Evolutionary conservation across 768 basidiomycete species (phyloP).

Genomic region (Roridomyces roridus): DNA sequence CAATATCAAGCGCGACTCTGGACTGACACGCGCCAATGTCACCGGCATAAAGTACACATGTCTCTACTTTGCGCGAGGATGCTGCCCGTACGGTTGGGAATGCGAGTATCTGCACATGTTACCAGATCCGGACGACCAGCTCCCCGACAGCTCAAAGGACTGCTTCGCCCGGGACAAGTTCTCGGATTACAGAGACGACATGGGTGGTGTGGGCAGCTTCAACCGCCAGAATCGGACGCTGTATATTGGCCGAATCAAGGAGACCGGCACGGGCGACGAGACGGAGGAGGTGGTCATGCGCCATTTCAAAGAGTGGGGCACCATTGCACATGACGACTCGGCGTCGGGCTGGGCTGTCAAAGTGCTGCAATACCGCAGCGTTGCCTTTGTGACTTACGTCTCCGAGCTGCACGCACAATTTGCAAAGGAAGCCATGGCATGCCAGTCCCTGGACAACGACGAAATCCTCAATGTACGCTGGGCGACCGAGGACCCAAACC

Average conservation of each 20-base stretch:
- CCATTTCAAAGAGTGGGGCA: constrained; percentile 97
- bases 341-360: constrained; percentile 61
- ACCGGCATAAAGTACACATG: constrained; percentile 93
- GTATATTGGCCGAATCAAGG: constrained; percentile 93
- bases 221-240: constrained; percentile 92
- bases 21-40: constrained; percentile 94
- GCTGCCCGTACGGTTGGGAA: constrained; percentile 98
- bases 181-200: constrained; percentile 96
- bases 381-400: constrained; percentile 96
- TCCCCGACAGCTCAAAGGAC: constrained; percentile 94
- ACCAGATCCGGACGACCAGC: constrained; percentile 67
- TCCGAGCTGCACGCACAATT: constrained; percentile 89
- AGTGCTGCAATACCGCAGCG: constrained; percentile 91
- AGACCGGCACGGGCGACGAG: constrained; percentile 86
- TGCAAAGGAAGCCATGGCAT: constrained; percentile 98
- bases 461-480: constrained; percentile 98
- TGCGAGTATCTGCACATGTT: constrained; percentile 95
- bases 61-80: constrained; percentile 94
- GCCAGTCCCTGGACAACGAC: constrained; percentile 95
- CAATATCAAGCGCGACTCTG: constrained; percentile 85
- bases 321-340: constrained; percentile 70
- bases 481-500: constrained; percentile 99
- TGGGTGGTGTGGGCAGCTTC: constrained; percentile 99
- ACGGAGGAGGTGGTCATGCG: constrained; percentile 89
- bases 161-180: constrained; percentile 98